A percentile compares a stretch with the other conserved stretches of the same genome.
Conservation (phyloP, 768 basidiomycete species). For the Rhodotorula toruloides region DNA sequence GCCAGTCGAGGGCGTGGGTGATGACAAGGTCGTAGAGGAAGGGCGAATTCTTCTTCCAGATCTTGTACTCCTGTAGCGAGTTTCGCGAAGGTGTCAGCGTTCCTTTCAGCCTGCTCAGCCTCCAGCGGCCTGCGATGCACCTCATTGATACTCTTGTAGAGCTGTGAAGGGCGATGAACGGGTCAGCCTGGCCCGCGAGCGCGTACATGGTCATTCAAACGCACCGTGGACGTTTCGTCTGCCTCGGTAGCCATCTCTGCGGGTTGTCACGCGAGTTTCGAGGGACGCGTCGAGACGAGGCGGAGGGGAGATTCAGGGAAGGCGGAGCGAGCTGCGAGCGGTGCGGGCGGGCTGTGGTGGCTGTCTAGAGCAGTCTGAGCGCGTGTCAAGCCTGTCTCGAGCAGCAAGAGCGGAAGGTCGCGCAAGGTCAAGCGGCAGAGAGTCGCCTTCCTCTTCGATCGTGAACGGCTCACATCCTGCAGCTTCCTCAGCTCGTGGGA, state of each 20-base stretch:
- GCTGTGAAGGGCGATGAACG: background rate
- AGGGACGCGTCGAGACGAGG: constrained; percentile 9
- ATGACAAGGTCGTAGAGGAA: constrained; percentile 97
- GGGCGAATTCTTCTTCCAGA: constrained; percentile 57
- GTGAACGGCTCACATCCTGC: too few species aligned
- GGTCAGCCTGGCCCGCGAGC: background rate
- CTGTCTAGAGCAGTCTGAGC: too few species aligned
- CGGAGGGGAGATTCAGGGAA: background rate
- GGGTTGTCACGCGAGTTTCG: background rate
- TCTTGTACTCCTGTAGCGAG: constrained; percentile 39
- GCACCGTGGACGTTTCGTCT: constrained; percentile 31
- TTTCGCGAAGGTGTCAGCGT: background rate
- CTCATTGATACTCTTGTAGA: constrained; percentile 41
- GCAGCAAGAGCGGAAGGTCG: too few species aligned
- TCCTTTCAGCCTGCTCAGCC: too few species aligned
- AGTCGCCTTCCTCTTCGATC: too few species aligned
- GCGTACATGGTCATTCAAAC: background rate
- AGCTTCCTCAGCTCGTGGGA: too few species aligned
- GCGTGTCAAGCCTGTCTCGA: too few species aligned
- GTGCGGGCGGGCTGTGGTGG: too few species aligned
- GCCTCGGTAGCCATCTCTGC: constrained; percentile 26
- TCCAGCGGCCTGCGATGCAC: constrained; percentile 1
- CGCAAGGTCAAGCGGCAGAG: too few species aligned
- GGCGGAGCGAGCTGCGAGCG: background rate
- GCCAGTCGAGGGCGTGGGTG: constrained; percentile 97